phyloP scores from a whole-genome alignment of 2,329 filamentous ascomycete genomes.

The Fusarium burgessii region DNA sequence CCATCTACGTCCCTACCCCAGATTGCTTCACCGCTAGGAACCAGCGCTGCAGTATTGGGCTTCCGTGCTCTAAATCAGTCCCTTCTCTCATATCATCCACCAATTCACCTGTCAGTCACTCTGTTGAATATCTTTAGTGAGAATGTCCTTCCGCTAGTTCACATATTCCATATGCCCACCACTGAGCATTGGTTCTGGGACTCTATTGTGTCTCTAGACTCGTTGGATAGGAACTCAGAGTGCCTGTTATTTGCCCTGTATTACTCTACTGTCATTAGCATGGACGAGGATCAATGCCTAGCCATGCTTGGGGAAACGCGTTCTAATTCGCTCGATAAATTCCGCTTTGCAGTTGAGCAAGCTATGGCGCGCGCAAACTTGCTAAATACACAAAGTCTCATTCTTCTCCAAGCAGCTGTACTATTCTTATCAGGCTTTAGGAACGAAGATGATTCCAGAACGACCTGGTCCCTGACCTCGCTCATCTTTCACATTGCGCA shows the following conservation, averaged over 20 bases:
- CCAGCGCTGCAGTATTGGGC: not conserved
- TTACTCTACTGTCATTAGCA: not conserved
- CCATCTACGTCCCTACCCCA: not conserved
- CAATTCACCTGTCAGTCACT: not conserved
- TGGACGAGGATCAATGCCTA: not conserved
- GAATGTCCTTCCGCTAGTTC: not conserved
- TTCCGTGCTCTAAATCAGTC: not conserved
- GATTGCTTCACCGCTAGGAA: not conserved
- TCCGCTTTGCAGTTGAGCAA: conserved; percentile 3
- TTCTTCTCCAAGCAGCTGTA: not conserved
- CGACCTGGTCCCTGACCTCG: not conserved
- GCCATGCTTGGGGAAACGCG: not conserved
- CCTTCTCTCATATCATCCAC: not conserved
- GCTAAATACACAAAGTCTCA: not conserved
- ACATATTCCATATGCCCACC: not conserved
- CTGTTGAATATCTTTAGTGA: not conserved
- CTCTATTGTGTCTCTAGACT: not conserved
- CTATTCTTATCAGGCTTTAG: not conserved
- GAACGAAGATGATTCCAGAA: conserved; percentile 3
- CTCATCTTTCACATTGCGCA: conserved; percentile 3
- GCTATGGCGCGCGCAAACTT: not conserved
- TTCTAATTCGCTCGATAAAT: not conserved
- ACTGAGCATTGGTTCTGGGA: conserved; percentile 4
- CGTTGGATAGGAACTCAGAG: not conserved
- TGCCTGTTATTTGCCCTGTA: not conserved